Percentiles rank a stretch among this genome's conserved stretches.
phyloP scores from a whole-genome alignment of 352 stramenopile genomes.

The Elongisporangium anandrum region DNA sequence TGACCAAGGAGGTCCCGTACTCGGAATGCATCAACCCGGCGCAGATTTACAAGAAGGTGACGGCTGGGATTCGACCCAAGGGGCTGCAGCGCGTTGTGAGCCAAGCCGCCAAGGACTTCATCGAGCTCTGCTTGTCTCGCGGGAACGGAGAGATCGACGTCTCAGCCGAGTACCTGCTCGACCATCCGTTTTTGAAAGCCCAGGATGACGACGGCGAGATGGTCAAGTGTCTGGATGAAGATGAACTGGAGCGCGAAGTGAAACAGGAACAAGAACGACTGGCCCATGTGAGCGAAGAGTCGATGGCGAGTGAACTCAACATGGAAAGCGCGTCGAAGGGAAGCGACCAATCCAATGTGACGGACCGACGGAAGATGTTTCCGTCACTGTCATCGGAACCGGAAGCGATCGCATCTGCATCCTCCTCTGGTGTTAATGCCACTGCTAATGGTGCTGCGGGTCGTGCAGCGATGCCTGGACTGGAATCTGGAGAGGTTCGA shows the following conservation, averaged over 20 bases:
- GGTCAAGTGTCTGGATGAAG: conserved; percentile 66
- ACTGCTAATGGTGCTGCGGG: conserved; percentile 12
- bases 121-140: conserved; percentile 77
- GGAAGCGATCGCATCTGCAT: conserved; percentile 40
- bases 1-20: conserved; percentile 98
- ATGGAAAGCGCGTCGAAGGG: conserved; percentile 72
- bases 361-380: conserved; percentile 44
- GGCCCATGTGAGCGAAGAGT: conserved; percentile 51
- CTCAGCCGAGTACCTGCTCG: conserved; percentile 71
- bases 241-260: conserved; percentile 52
- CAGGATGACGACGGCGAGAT: conserved; percentile 79
- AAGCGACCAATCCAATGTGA: conserved; percentile 16
- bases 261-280: conserved; percentile 44
- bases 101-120: conserved; percentile 73
- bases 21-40: conserved; percentile 92
- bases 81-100: conserved; percentile 72
- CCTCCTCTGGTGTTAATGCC: conserved; percentile 8
- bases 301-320: conserved; percentile 63
- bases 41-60: conserved; percentile 92
- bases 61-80: conserved; percentile 70
- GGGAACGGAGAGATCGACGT: conserved; percentile 80
- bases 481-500: background rate
- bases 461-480: background rate
- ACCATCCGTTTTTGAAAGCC: conserved; percentile 72
- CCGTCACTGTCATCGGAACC: conserved; percentile 51